Evolutionary conservation across 2,329 filamentous ascomycete species (phyloP).

Genomic region (Xylaria multiplex): DNA sequence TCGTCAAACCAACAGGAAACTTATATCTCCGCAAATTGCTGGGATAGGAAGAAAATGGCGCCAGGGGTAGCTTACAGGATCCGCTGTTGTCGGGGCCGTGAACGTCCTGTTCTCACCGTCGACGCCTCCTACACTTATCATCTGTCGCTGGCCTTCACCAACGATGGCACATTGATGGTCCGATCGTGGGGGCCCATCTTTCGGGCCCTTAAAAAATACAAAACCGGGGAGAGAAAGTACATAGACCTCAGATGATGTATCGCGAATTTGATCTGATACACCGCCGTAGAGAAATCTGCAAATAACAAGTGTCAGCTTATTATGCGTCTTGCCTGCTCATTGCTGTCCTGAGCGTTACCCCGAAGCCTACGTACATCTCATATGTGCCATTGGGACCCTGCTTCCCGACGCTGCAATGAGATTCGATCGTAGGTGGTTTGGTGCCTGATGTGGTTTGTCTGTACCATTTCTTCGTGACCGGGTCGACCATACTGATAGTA

Average conservation of each 20-base stretch:
- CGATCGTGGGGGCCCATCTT: slow-evolving; percentile 41
- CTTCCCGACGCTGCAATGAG: slow-evolving; percentile 51
- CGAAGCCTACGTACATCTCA: slow-evolving; percentile 51
- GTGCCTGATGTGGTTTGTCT: slow-evolving; percentile 49
- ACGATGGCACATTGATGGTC: slow-evolving; percentile 52
- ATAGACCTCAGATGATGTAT: slow-evolving; percentile 47
- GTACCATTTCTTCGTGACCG: slow-evolving; percentile 50
- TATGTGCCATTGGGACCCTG: slow-evolving; percentile 49
- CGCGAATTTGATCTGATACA: slow-evolving; percentile 35
- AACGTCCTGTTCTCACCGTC: slow-evolving; percentile 43
- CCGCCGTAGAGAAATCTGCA: slow-evolving; percentile 53
- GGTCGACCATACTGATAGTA: slow-evolving; percentile 49
- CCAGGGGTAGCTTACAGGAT: slow-evolving; percentile 37
- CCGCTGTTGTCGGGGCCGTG: slow-evolving; percentile 42
- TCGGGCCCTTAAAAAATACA: slow-evolving; percentile 48
- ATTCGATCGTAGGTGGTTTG: slow-evolving; percentile 43
- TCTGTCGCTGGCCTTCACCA: slow-evolving; percentile 51
- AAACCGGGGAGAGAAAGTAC: slow-evolving; percentile 54
- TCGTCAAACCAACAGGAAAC: too few relatives aligned
- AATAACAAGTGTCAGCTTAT: slow-evolving; percentile 16
- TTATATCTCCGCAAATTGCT: too few relatives aligned
- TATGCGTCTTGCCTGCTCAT: not conserved
- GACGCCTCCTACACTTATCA: slow-evolving; percentile 54
- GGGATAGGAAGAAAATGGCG: too few relatives aligned
- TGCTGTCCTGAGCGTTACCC: not conserved